Base-by-base conservation (phyloP, 2,329 filamentous ascomycete genomes). In the Alternaria triticina region DNA sequence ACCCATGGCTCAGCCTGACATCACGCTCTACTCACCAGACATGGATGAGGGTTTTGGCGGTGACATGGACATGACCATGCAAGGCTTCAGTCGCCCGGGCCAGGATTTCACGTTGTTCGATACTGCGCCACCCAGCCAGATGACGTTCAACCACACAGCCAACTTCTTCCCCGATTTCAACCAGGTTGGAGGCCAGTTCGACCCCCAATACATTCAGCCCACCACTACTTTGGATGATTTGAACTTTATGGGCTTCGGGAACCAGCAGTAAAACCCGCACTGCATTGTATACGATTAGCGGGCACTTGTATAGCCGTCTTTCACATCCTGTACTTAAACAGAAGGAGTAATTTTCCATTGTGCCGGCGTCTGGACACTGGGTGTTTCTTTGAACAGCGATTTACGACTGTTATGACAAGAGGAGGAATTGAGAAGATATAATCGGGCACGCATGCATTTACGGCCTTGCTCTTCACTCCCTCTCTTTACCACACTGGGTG, bases 21-120 rank as follows among this genome's bases (percentile, higher is more conserved):
- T 88, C 2, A 91, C 92, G 82, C 85, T 93, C 30, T 91, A 86
- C 79, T 91, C 90, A 10, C 89, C 91, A 51, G 85, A 85, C 30
- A 68, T 83, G 25, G 90, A 93, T 64, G 90, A 93, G 71, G 86
- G 85, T 43, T 91, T 89, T 69, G 86, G 87, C 44, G 52, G 36
- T 54, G 89, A 74, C 11, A 66, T 73, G 70, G 70, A 71, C 9
- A 65, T 72, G 66, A 64, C 71, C 36, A 74, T 80, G 30, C 80
- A 67, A 23, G 57, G 61, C 30, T 80, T 78, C 63, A 62, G 57
- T 47, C 71, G 70, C 3, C 77, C 79, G 2, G 72, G 79, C 51
- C 81, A 76, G 44, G 90, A 93, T 77, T 93, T 93, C 70, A 85
- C 87, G 17, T 84, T 93, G 15, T 93, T 81, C 64, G 79, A 81